A percentile compares a stretch with the other conserved stretches of the same genome.
These are phyloP conservation scores for Craterostigma plantagineum DNA, from an alignment of 257 asterid genomes.

Conservation along the genomic window DNA sequence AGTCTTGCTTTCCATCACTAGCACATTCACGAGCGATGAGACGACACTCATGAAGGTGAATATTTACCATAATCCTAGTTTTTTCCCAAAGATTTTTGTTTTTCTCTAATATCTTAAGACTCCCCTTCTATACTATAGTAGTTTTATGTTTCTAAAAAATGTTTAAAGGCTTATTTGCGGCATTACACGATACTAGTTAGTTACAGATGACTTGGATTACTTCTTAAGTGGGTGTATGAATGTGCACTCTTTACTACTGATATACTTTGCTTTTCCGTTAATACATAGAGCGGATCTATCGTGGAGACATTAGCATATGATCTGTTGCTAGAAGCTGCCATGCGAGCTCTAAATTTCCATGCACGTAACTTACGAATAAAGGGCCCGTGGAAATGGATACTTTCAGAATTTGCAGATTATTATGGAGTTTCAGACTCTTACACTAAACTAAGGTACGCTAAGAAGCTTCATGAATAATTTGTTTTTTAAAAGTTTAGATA, in stretches of 20 bases:
- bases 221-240: too few species aligned
- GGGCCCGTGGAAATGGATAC: constrained; percentile 91
- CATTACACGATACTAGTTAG: too few species aligned
- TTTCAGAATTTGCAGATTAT: constrained; percentile 62
- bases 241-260: too few species aligned
- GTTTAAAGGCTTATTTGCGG: too few species aligned
- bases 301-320: constrained; percentile 93
- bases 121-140: too few species aligned
- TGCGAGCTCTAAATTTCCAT: constrained; percentile 72
- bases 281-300: constrained; percentile 67
- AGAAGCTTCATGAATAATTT: constrained; percentile 7
- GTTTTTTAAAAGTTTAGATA: constrained; percentile 1
- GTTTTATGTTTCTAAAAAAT: too few species aligned
- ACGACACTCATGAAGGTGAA: constrained; percentile 54
- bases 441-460: constrained; percentile 54
- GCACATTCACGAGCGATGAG: constrained; percentile 62
- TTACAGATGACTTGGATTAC: too few species aligned
- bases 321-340: constrained; percentile 87
- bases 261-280: constrained; percentile 7
- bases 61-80: too few species aligned
- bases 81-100: too few species aligned
- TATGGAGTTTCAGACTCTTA: constrained; percentile 86
- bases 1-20: constrained; percentile 59
- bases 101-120: too few species aligned
- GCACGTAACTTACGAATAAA: constrained; percentile 48